phyloP scores from a whole-genome alignment of 139 green algal species.

The Closterium sp. region DNA sequence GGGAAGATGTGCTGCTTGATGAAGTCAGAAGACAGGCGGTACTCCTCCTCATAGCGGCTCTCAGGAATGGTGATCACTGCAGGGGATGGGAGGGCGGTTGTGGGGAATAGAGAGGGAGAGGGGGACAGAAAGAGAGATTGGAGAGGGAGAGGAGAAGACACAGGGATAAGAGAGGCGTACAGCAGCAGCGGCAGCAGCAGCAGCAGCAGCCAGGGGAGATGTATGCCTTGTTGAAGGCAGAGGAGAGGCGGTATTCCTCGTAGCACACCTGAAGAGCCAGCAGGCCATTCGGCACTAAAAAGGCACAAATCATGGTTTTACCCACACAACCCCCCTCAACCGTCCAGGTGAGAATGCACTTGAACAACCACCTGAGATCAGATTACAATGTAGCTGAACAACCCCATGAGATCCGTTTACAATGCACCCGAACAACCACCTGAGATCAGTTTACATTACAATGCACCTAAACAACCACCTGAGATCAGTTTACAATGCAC shows the following conservation, averaged over 20 bases:
- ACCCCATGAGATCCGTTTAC: background rate
- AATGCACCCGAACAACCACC: background rate
- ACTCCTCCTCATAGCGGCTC: conserved; percentile 80
- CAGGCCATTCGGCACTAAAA: conserved; percentile 10
- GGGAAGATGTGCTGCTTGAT: conserved; percentile 98
- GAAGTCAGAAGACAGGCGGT: conserved; percentile 88
- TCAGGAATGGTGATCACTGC: conserved; percentile 75
- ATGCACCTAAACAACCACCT: background rate
- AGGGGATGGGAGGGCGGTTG: too few species aligned
- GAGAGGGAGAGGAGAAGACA: background rate
- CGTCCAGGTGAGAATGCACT: background rate
- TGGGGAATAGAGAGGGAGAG: background rate
- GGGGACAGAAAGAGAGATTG: too few species aligned
- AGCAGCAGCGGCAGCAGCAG: too few species aligned
- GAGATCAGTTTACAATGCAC: background rate
- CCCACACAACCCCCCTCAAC: too few species aligned
- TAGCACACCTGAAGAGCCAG: conserved; percentile 70
- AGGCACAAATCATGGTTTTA: too few species aligned
- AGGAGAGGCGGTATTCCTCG: conserved; percentile 77
- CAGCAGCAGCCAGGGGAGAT: conserved; percentile 89
- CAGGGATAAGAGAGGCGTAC: conserved; percentile 25
- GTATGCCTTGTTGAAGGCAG: conserved; percentile 96
- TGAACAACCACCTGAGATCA: too few species aligned
- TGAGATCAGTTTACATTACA: background rate
- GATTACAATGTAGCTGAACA: background rate